Evolutionary conservation across 345 rosid species (phyloP), one percentile per base, ranked within the genome.

Genomic region (Hibiscus tridactylites): DNA sequence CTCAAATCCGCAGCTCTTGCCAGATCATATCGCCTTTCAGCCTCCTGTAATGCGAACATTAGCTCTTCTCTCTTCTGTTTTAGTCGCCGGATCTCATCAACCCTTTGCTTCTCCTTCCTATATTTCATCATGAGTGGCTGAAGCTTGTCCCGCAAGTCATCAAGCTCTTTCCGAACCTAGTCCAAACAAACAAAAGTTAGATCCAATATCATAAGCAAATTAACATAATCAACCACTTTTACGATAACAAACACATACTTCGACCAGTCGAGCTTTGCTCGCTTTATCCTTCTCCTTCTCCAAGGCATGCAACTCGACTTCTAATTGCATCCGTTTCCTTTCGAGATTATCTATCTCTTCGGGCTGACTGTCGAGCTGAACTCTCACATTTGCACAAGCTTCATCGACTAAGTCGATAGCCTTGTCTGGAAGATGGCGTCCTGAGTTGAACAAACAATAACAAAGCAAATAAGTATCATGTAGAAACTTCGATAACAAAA

Each of bases 351-450:
- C 98, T 16, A 94, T 94, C 79, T 91, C 98, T n/a, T 94, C 98
- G 4, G 98, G 98, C 77, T 94, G 98, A 70, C 98, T 94, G 71
- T 94, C 98, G 44, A 94, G 88, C 73, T 94, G 98, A n/a, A 94
- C 97, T 77, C 97, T 84, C 65, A 91, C 98, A 71, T 94, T 94
- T 0, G 98, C 98, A 72, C 97, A 91, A 5, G 98, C 98, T 75
- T 94, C 98, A 74, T 94, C 98, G 26, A 94, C 97, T 64, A 94
- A 87, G 71, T 94, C 98, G 61, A 94, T 94, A 0, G 98, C 98
- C 74, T 94, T 94, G 29, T 94, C 98, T 4, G 97, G 98, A 39
- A 94, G 81, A 83, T 91, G 98, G 5, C 97, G 98, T 21, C 94
- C 98, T 89, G 49, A 65, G 65, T 54, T n/a, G 61, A 26, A 11